Evolutionary conservation across 306 rosid genomes (phyloP), one percentile per base, ranked within the genome.

Genomic region (Fragaria ananassa): DNA sequence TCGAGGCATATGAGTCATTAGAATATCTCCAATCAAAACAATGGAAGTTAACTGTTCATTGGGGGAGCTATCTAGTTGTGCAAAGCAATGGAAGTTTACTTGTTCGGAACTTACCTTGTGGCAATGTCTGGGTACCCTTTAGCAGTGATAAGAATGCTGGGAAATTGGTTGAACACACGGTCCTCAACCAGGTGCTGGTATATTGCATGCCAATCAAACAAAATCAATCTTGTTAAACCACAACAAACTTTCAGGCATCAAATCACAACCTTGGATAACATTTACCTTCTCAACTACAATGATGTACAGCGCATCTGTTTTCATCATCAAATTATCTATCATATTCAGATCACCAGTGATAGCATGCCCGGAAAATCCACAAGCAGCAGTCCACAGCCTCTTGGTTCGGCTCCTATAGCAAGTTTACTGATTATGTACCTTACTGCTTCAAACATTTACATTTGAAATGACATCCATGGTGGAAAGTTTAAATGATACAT

Each of bases 81-180:
- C 31, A 29, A 29, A 29, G 68, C 54, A 60, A 63, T 17, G 64
- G 39, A 78, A 44, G 44, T 82, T 14, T 19, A 29, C 64, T 80
- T 81, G 41, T 56, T 50, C 42, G 31, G 50, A 27, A 12, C 31
- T 58, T 79, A 95, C 99, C 99, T 88, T 45, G 96, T 90, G 68
- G 96, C 97, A 29, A 92, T 88, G 85, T 92, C 97, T 47, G 97
- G 99, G 83, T 95, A 95, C 66, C 99, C 97, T 89, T 83, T 90
- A 74, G 96, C 98, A 4, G 97, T 90, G 90, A 92, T 88, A 68
- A 95, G 90, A 87, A 95, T 87, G 86, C 95, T 89, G 64, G 97
- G 98, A 57, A 95, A 81, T 81, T 90, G 97, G 78, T 90, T 77
- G 83, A 92, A 92, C 46, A 92, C 62, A 6, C 78, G 84, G 72